phyloP scores from a whole-genome alignment of 1,284 basidiomycete species.

The Gymnopus androsaceus region DNA sequence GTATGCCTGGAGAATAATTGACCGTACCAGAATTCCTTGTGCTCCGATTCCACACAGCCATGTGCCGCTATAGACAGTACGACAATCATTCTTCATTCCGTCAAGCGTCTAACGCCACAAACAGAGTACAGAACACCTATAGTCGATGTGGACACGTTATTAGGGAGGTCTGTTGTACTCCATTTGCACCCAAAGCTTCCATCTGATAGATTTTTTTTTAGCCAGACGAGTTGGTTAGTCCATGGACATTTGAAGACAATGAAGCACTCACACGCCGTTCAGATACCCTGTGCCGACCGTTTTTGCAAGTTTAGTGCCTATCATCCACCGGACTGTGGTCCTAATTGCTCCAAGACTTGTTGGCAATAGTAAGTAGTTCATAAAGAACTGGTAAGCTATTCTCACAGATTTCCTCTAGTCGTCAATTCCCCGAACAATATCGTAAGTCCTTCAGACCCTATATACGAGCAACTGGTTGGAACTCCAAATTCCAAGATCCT shows the following conservation, averaged over 20 bases:
- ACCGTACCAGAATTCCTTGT: neutral
- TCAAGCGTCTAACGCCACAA: conserved; percentile 16
- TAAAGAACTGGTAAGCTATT: too few species aligned
- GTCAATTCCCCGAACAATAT: conserved; percentile 19
- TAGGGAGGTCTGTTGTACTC: conserved; percentile 47
- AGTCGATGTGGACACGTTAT: conserved; percentile 56
- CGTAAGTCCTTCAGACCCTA: conserved; percentile 10
- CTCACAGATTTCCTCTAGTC: conserved; percentile 2
- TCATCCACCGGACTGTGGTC: conserved; percentile 17
- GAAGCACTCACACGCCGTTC: neutral
- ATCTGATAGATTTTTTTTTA: conserved; percentile 29
- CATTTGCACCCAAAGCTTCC: conserved; percentile 18
- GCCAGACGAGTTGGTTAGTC: conserved; percentile 59
- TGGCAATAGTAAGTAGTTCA: conserved; percentile 19
- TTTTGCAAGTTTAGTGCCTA: conserved; percentile 19
- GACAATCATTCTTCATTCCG: conserved; percentile 10
- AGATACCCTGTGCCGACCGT: conserved; percentile 19
- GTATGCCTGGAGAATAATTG: conserved; percentile 4
- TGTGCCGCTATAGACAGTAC: conserved; percentile 66
- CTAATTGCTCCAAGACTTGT: conserved; percentile 17
- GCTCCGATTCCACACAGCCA: conserved; percentile 26
- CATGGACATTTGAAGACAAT: conserved; percentile 1
- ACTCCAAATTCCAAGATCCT: conserved; percentile 10
- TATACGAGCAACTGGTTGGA: neutral
- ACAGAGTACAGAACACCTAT: conserved; percentile 59